Evolutionary conservation across 257 asterid species (phyloP), one percentile per base, ranked within the genome.

Genomic region (Plantago ovata): DNA sequence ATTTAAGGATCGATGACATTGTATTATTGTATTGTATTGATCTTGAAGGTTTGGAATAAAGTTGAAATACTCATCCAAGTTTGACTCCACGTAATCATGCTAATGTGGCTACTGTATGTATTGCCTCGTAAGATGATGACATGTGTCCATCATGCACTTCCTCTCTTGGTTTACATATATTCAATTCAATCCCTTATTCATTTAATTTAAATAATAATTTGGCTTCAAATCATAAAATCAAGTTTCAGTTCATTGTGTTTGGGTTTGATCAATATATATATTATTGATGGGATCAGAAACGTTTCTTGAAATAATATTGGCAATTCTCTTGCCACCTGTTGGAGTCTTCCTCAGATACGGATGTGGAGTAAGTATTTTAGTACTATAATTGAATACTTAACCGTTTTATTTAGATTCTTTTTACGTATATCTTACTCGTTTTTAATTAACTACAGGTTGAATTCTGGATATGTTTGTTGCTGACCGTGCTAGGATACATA

Each of bases 341-440:
- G 98, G 96, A 7, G 98, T 91, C 67, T 91, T 91, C 75, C 87
- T 87, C 55, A 87, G 96, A 74, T 91, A 81, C 64, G 98, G 98
- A 43, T 84, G 92, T 53, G 96, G 96, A 7, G 96, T 91, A 87
- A 68, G n/a, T 22, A 58, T 13, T 16, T 10, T 23, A 14, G 2
- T 38, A 43, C 4, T n/a, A 0, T 53, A 39, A 1, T 0, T 38
- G 12, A 1, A 13, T 22, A 3, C 13, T 12, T 11, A 10, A 3
- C 3, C 15, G 1, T 32, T 8, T 18, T 57, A 19, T 0, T 32
- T 32, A 38, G 10, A 9, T 50, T 18, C 11, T 5, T 0, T 16
- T 15, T 0, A 20, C 3, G 14, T 7, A 44, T n/a, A 1, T 3
- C 4, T 33, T 5, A 3, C 10, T 24, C 2, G 5, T 24, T 24